These are phyloP conservation scores for Rasamsonia emersonii DNA, from an alignment of 2,329 filamentous ascomycete genomes.

Conservation along the genomic window DNA sequence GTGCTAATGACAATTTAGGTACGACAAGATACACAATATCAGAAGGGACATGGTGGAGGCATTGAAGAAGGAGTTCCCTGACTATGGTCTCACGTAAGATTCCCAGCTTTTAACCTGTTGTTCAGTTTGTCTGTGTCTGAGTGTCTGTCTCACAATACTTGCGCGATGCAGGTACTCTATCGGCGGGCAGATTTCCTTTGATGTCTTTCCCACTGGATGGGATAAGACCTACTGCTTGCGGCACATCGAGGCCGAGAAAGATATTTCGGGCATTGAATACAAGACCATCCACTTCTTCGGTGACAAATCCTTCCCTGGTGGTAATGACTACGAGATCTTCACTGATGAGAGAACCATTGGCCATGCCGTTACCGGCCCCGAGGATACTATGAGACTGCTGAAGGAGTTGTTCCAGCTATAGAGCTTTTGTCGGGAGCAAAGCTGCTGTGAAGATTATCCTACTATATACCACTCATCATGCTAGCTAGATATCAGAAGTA, in stretches of 20 bases:
- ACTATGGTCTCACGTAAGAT: conserved; percentile 74
- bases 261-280: conserved; percentile 57
- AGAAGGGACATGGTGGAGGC: conserved; percentile 66
- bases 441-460: no score
- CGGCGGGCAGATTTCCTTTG: conserved; percentile 95
- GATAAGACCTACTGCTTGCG: conserved; percentile 96
- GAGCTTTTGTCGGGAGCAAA: no score
- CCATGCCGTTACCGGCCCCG: conserved; percentile 71
- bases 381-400: conserved; percentile 71
- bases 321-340: conserved; percentile 96
- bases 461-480: no score
- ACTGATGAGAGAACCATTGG: conserved; percentile 71
- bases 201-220: conserved; percentile 94
- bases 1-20: conserved; percentile 33
- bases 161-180: conserved; percentile 64
- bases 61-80: conserved; percentile 71
- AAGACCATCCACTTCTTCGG: conserved; percentile 95
- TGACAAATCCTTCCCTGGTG: conserved; percentile 84
- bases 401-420: conserved; percentile 70
- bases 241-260: conserved; percentile 75
- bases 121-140: no score
- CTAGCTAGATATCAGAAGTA: no score
- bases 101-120: no score
- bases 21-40: conserved; percentile 69
- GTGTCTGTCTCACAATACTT: conserved; percentile 4